Base-by-base conservation (phyloP, 1,284 basidiomycete species). In the Tausonia pullulans region DNA sequence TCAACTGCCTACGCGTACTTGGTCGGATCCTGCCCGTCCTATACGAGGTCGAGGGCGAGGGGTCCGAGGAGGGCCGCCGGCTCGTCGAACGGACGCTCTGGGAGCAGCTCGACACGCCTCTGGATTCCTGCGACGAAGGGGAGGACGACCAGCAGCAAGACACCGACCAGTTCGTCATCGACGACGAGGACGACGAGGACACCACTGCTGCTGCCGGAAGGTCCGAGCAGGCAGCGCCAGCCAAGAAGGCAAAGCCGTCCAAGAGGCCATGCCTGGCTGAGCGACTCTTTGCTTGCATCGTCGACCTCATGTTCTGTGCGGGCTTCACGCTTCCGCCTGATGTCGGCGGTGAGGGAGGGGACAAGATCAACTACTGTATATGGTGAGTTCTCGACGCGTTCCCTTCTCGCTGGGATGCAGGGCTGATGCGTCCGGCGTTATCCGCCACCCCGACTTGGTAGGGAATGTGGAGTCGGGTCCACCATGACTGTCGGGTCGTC, bases 401-500 rank as follows among this genome's bases (percentile, higher is more conserved):
- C 27, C 27, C 27, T 27, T 27, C 27, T 27, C 27, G 27, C 27
- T 27, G 27, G 27, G 27, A 27, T 27, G 27, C 27, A 27, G 27
- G 27, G 27, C 27, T 27, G 27, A 27, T 27, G 27, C 27, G 27
- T 27, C 1, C 27, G 27, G 27, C 27, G 1, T 41, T 8, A 8
- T 58, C 9, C 11, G 13, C 13, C 8, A 54, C 51, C 50, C 45
- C 65, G n/a, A 27, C 27, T 27, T 27, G 27, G 27, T 65, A 93
- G 90, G 90, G 90, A 93, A 78, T 90, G 87, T 73, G 90, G 90
- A 5, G 82, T 94, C 52, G 90, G 90, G 3, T 89, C 88, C 8
- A 89, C 88, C 2, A 79, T 82, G 39, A 85, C 87, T 70, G 80
- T 84, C 2, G 87, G 87, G 0, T 82, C 84, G 8, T 82, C 78